These are phyloP conservation scores for Schizosaccharomyces osmophilus DNA, from an alignment of 805 yeast species.

Conservation along the genomic window DNA sequence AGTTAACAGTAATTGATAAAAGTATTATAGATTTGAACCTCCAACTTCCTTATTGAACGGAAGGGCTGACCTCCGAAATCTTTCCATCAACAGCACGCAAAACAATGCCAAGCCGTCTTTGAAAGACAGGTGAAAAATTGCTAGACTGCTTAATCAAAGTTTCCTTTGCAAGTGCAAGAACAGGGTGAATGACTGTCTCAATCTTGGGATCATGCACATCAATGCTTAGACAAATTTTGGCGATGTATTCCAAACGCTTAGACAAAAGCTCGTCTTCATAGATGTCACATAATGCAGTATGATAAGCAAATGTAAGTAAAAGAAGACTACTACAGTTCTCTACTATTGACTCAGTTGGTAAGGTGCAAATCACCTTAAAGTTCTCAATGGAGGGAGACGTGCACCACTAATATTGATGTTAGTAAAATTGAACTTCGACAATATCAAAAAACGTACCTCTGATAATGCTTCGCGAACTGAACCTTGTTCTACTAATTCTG, in stretches of 20 bases:
- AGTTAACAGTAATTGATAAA: no score
- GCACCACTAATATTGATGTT: background rate
- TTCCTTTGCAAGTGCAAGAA: background rate
- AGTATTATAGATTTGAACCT: no score
- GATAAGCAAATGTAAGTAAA: background rate
- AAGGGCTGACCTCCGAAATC: background rate
- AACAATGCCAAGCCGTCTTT: background rate
- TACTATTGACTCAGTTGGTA: background rate
- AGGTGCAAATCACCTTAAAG: background rate
- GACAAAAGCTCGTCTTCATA: background rate
- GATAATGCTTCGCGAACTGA: background rate
- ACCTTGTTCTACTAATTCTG: background rate
- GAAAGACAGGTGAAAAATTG: background rate
- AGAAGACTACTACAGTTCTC: background rate
- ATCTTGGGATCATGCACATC: background rate
- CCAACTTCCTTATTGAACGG: no score
- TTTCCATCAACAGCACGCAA: background rate
- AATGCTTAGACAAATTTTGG: background rate
- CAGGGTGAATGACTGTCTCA: background rate
- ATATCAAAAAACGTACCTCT: background rate
- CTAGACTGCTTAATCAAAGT: background rate
- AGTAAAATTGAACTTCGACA: background rate
- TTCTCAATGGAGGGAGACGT: background rate
- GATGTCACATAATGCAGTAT: background rate
- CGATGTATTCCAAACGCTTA: background rate